phyloP scores from a whole-genome alignment of 2,329 filamentous ascomycete genomes.

The Aspergillus chevalieri region DNA sequence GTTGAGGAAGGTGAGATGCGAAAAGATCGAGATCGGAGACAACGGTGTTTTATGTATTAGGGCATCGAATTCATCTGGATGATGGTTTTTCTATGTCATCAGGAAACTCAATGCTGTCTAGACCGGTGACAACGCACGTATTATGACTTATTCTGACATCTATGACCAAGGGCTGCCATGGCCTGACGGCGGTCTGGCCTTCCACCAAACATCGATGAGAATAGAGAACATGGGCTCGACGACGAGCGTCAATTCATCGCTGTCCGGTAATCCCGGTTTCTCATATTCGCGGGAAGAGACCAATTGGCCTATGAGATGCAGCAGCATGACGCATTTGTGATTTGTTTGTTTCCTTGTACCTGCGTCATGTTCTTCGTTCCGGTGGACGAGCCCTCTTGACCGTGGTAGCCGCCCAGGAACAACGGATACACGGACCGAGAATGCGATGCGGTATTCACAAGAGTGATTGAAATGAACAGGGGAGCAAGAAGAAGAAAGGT shows the following conservation, averaged over 20 bases:
- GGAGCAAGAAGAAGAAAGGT: background rate
- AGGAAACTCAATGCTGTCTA: background rate
- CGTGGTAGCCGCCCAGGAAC: background rate
- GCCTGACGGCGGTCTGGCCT: too few species aligned
- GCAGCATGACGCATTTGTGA: background rate
- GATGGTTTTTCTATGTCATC: conserved; percentile 6
- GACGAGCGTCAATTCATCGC: too few species aligned
- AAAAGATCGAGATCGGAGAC: background rate
- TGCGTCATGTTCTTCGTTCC: background rate
- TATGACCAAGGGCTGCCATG: too few species aligned
- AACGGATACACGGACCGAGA: background rate
- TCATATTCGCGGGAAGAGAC: too few species aligned
- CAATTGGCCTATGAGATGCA: too few species aligned
- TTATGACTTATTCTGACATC: background rate
- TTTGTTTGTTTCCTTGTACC: background rate
- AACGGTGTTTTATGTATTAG: conserved; percentile 2
- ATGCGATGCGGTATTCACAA: background rate
- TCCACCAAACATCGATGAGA: too few species aligned
- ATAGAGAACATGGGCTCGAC: too few species aligned
- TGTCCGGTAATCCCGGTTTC: too few species aligned
- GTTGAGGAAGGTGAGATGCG: background rate
- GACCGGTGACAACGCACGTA: background rate
- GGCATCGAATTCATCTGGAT: background rate
- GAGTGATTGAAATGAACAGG: background rate
- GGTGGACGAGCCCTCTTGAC: background rate